Evolutionary conservation across 2,329 filamentous ascomycete genomes (phyloP).

Genomic region (Verticillium klebahnii): DNA sequence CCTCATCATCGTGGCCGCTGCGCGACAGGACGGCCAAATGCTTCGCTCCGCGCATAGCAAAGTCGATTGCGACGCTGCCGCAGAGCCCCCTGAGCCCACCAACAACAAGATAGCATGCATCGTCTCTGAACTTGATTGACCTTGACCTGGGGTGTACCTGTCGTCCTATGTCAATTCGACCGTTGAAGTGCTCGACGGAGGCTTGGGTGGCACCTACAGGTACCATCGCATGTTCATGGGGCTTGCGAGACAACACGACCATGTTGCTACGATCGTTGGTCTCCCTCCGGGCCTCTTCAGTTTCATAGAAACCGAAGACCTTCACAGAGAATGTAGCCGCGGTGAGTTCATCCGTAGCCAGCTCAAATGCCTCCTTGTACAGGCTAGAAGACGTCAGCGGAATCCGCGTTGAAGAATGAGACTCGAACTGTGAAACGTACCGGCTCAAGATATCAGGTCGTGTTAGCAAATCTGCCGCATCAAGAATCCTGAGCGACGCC

Average conservation of each 20-base stretch:
- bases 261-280: constrained; percentile 35
- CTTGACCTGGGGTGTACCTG: not conserved
- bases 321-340: not conserved
- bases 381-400: not conserved
- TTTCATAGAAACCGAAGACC: not conserved
- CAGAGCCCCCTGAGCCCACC: constrained; percentile 32
- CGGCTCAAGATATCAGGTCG: not conserved
- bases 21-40: constrained; percentile 23
- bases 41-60: constrained; percentile 26
- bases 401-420: too few relatives aligned
- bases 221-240: not conserved
- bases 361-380: not conserved
- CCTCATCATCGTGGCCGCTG: constrained; percentile 23
- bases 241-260: constrained; percentile 19
- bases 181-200: too few relatives aligned
- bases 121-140: constrained; percentile 7
- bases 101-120: constrained; percentile 28
- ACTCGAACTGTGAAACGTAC: not conserved
- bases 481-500: not conserved
- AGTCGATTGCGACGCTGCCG: constrained; percentile 24
- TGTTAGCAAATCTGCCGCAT: not conserved
- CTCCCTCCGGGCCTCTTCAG: not conserved
- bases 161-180: not conserved
- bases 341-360: not conserved
- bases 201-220: not conserved